A percentile compares a stretch with the other conserved stretches of the same genome.
These are phyloP conservation scores for Closterium sp. DNA, from an alignment of 139 green algal genomes.

Conservation along the genomic window DNA sequence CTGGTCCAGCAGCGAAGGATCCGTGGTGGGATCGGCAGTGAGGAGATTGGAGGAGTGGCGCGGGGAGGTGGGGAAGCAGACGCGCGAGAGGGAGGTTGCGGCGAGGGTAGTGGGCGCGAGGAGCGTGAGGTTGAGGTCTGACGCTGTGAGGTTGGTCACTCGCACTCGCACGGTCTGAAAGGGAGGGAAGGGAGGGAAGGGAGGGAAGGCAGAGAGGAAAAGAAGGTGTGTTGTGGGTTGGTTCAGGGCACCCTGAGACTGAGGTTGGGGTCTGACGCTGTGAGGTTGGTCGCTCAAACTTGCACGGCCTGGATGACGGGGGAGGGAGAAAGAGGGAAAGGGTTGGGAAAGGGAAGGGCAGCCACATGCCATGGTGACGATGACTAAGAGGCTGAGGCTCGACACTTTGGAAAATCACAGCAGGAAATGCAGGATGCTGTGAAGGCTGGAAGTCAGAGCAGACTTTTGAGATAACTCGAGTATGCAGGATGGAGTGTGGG, in stretches of 20 bases:
- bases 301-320: not conserved
- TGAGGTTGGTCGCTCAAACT: slow-evolving; percentile 19
- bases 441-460: slow-evolving; percentile 8
- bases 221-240: not conserved
- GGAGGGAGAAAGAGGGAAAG: not conserved
- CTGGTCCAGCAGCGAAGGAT: not conserved
- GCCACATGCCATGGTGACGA: no score
- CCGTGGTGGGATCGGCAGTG: not conserved
- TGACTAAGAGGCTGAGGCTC: no score
- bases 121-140: slow-evolving; percentile 40
- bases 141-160: slow-evolving; percentile 33
- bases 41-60: not conserved
- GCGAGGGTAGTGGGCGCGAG: slow-evolving; percentile 31
- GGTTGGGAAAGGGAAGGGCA: not conserved
- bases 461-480: not conserved
- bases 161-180: slow-evolving; percentile 30
- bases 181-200: not conserved
- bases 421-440: slow-evolving; percentile 11
- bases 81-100: slow-evolving; percentile 16
- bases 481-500: not conserved
- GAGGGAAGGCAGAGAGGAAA: not conserved
- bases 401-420: not conserved
- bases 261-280: slow-evolving; percentile 17
- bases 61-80: slow-evolving; percentile 27
- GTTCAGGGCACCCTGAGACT: not conserved